phyloP scores from a whole-genome alignment of 2,329 filamentous ascomycete genomes.

The Colletotrichum karsti region DNA sequence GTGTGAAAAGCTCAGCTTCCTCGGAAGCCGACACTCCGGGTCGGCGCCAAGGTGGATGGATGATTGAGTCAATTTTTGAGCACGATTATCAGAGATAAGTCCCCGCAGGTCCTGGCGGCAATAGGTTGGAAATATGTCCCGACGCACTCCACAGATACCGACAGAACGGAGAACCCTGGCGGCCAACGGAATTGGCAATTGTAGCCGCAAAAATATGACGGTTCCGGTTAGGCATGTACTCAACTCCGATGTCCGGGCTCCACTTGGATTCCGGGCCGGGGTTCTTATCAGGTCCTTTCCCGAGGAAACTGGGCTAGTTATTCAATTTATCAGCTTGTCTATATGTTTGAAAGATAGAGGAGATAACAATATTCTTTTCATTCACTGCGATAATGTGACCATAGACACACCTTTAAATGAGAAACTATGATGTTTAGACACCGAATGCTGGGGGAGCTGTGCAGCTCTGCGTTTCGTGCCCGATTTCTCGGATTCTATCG shows the following conservation, averaged over 20 bases:
- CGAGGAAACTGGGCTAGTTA: not conserved
- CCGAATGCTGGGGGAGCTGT: too few species aligned
- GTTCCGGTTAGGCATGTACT: not conserved
- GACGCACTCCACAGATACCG: not conserved
- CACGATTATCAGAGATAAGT: not conserved
- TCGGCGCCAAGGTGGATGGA: too few species aligned
- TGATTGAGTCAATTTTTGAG: too few species aligned
- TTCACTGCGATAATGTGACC: too few species aligned
- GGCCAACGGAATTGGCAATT: not conserved
- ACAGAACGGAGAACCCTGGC: not conserved
- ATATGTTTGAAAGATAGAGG: not conserved
- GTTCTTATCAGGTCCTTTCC: not conserved
- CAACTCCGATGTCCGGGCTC: not conserved
- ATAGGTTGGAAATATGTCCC: not conserved
- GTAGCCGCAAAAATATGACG: not conserved
- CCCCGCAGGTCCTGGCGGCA: not conserved
- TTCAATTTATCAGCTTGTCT: not conserved
- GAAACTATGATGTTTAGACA: too few species aligned
- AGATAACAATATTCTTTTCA: too few species aligned
- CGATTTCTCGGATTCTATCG: too few species aligned
- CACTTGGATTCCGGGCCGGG: not conserved
- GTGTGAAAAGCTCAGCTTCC: too few species aligned
- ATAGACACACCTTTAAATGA: too few species aligned
- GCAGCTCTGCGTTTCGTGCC: too few species aligned
- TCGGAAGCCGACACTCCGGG: too few species aligned